phyloP scores from a whole-genome alignment of 2,329 filamentous ascomycete species.

The Sclerotinia spermophila region DNA sequence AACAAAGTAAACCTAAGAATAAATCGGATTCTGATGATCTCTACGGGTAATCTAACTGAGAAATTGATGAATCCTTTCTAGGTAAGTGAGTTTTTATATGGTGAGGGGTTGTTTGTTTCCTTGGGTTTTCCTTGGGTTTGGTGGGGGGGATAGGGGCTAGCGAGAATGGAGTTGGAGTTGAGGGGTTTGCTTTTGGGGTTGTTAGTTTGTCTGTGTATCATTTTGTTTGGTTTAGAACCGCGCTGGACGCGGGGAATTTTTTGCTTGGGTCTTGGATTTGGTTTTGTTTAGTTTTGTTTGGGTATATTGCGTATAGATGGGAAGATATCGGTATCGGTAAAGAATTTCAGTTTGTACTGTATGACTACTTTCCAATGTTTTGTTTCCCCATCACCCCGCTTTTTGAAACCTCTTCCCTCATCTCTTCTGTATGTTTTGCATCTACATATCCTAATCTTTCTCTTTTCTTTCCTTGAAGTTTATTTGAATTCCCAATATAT shows the following conservation, averaged over 20 bases:
- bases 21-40: background rate
- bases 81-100: background rate
- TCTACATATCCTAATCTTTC: too few relatives aligned
- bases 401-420: background rate
- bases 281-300: background rate
- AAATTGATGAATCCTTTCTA: background rate
- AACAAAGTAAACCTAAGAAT: too few relatives aligned
- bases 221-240: background rate
- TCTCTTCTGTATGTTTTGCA: background rate
- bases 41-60: background rate
- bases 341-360: background rate
- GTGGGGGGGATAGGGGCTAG: background rate
- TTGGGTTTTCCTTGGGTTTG: background rate
- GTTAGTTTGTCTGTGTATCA: background rate
- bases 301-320: background rate
- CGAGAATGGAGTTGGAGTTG: background rate
- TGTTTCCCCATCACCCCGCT: background rate
- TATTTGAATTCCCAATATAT: background rate
- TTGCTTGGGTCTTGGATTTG: background rate
- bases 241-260: background rate
- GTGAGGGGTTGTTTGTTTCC: background rate
- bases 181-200: background rate
- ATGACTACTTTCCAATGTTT: too few relatives aligned
- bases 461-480: too few relatives aligned
- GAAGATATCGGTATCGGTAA: background rate